Evolutionary conservation across 1,139 yeast genomes (phyloP).

Genomic region (Candida gigantensis): DNA sequence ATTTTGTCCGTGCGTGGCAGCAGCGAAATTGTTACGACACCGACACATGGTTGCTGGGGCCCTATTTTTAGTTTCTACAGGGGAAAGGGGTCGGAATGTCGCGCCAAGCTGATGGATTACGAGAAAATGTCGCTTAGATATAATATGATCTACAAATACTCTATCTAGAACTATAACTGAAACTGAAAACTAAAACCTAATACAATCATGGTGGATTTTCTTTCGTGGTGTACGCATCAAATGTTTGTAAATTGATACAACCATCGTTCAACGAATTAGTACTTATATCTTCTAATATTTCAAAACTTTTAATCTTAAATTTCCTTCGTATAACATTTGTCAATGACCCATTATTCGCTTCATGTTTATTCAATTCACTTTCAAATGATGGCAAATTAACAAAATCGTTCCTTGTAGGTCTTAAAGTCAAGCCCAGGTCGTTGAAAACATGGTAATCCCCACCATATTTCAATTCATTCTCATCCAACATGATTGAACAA

Average conservation of each 20-base stretch:
- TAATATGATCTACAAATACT: no score
- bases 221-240: slow-evolving; percentile 71
- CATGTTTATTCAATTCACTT: slow-evolving; percentile 3
- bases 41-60: no score
- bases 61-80: no score
- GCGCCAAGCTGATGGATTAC: no score
- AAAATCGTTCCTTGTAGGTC: slow-evolving; percentile 20
- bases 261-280: slow-evolving; percentile 62
- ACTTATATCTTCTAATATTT: slow-evolving; percentile 68
- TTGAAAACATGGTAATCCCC: slow-evolving; percentile 39
- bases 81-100: no score
- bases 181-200: no score
- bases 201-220: slow-evolving; percentile 71
- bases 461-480: slow-evolving; percentile 32
- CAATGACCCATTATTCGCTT: slow-evolving; percentile 1
- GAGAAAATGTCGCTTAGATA: no score
- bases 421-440: slow-evolving; percentile 26
- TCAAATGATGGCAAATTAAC: slow-evolving; percentile 17
- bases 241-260: slow-evolving; percentile 68
- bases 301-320: slow-evolving; percentile 51
- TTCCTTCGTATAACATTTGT: slow-evolving; percentile 5
- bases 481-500: slow-evolving; percentile 35
- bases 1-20: no score
- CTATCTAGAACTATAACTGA: no score
- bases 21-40: no score